Conservation (phyloP, 202 grass and related monocot species). For the Setaria italica region DNA sequence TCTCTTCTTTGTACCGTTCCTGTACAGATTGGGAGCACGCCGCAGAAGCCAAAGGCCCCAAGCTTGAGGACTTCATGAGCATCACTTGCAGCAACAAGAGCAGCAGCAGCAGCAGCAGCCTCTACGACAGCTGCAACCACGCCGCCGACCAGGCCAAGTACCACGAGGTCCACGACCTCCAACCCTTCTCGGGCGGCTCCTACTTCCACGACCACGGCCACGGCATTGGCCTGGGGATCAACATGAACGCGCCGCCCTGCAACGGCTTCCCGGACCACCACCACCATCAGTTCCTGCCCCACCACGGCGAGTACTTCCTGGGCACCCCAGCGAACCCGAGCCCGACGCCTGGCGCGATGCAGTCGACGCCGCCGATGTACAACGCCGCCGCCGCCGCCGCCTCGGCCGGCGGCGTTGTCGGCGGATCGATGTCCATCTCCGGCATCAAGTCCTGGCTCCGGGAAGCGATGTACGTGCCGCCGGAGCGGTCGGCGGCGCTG, state of each 20-base stretch:
- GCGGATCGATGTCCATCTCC: constrained; percentile 79
- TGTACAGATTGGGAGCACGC: constrained; percentile 55
- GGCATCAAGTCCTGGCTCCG: constrained; percentile 93
- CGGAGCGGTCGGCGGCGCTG: constrained; percentile 41
- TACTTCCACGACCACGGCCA: constrained; percentile 41
- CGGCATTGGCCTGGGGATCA: constrained; percentile 57
- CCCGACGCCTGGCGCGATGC: background rate
- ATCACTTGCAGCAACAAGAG: constrained; percentile 51
- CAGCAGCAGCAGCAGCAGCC: constrained; percentile 6
- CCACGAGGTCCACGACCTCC: constrained; percentile 46
- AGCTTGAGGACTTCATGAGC: constrained; percentile 72
- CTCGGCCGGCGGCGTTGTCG: background rate
- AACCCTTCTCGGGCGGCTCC: background rate
- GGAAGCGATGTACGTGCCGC: constrained; percentile 53
- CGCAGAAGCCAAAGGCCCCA: constrained; percentile 55
- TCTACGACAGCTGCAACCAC: constrained; percentile 17
- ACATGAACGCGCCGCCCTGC: constrained; percentile 58
- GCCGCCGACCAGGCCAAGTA: constrained; percentile 41
- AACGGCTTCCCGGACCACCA: constrained; percentile 21
- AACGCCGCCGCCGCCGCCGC: constrained; percentile 8
- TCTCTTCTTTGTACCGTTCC: constrained; percentile 8
- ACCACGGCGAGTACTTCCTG: constrained; percentile 44
- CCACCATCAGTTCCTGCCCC: constrained; percentile 35
- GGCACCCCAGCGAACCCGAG: constrained; percentile 10
- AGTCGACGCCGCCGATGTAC: constrained; percentile 40